A percentile compares a stretch with the other conserved stretches of the same genome.
These are phyloP conservation scores for Annulohypoxylon stygium DNA, from an alignment of 495 filamentous ascomycete species.

Conservation along the genomic window DNA sequence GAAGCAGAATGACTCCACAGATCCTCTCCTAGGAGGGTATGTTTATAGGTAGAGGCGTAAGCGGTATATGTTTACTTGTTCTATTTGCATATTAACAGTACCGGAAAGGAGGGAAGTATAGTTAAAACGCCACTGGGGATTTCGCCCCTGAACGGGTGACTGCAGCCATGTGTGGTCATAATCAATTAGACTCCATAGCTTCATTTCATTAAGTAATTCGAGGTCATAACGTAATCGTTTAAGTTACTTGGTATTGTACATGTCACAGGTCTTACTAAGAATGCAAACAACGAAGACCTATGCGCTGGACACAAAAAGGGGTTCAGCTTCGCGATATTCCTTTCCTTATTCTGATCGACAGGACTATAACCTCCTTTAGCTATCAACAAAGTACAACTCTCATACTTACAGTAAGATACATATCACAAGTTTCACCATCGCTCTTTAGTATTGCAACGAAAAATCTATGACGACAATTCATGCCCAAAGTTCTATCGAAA, in stretches of 20 bases:
- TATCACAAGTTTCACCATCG: neutral
- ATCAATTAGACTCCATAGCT: neutral
- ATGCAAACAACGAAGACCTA: neutral
- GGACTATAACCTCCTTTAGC: neutral
- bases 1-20: neutral
- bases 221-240: neutral
- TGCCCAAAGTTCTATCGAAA: neutral
- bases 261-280: neutral
- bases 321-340: neutral
- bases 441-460: neutral
- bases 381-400: neutral
- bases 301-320: neutral
- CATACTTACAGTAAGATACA: neutral
- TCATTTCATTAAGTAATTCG: neutral
- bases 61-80: neutral
- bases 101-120: neutral
- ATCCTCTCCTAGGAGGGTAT: neutral
- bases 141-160: neutral
- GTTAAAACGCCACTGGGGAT: no score
- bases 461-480: neutral
- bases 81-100: neutral
- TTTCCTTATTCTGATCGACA: slow-evolving; percentile 7
- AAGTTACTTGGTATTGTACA: neutral
- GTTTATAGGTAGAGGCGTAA: neutral
- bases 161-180: neutral